Evolutionary conservation across 1,284 basidiomycete species (phyloP).

Genomic region (Pisolithus thermaeus): DNA sequence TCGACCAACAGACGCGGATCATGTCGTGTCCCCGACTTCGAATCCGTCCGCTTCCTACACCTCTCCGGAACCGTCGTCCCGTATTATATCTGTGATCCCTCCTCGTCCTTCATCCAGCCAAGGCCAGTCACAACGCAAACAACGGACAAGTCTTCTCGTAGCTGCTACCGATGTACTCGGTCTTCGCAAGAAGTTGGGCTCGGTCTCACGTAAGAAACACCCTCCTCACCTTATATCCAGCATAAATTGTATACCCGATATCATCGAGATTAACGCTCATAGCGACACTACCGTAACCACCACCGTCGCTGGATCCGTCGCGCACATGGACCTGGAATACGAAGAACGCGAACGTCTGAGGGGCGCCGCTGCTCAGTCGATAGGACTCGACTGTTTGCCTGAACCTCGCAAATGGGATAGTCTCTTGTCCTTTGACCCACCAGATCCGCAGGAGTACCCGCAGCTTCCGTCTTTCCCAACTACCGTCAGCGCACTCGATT

Average conservation of each 20-base stretch:
- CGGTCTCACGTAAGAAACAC: conserved; percentile 37
- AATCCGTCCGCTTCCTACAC: conserved; percentile 15
- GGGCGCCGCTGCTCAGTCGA: conserved; percentile 67
- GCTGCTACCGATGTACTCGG: conserved; percentile 51
- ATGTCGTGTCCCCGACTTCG: conserved; percentile 9
- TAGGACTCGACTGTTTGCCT: conserved; percentile 39
- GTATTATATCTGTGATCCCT: conserved; percentile 5
- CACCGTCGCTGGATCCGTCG: conserved; percentile 6
- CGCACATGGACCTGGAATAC: conserved; percentile 48
- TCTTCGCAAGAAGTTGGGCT: conserved; percentile 42
- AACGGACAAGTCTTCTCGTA: conserved; percentile 45
- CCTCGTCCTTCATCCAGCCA: conserved; percentile 7
- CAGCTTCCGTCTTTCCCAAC: conserved; percentile 53
- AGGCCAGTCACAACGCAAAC: conserved; percentile 12
- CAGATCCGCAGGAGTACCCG: conserved; percentile 3
- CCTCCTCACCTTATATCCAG: conserved; percentile 24
- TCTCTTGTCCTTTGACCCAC: conserved; percentile 12
- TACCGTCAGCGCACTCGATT: conserved; percentile 40
- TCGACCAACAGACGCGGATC: conserved; percentile 14
- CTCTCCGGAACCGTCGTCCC: conserved; percentile 8
- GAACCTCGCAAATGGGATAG: conserved; percentile 7
- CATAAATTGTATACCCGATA: conserved; percentile 50
- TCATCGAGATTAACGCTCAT: conserved; percentile 64
- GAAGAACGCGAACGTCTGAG: conserved; percentile 67
- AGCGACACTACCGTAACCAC: conserved; percentile 26